Evolutionary conservation across 1,139 yeast genomes (phyloP), one percentile per base, ranked within the genome.

Genomic region (Protomyces inundatus): DNA sequence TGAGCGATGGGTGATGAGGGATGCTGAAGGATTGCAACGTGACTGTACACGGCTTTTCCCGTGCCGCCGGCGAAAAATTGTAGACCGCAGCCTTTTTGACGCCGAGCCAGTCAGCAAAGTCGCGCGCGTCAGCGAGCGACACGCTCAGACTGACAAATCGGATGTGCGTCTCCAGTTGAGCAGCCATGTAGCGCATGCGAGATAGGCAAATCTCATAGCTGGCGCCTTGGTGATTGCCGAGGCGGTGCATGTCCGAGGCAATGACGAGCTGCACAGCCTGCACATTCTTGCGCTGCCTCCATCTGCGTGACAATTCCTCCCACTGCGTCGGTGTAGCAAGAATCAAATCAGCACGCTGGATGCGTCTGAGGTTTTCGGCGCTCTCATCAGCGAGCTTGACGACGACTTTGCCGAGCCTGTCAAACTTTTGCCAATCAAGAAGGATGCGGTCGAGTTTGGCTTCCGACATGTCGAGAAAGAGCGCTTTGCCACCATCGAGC

Each of bases 61-160:
- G 78, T 48, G 84, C 85, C 53, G 78, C 76, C 0, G 95, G 86
- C 32, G 84, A 80, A 72, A 87, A 90, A 70, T 90, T 91, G 76
- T 80, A 89, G 3, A 85, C 79, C 55, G 83, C 79, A 48, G 76
- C 79, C 64, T 78, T 79, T 40, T 82, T 77, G 39, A 88, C 85
- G 1, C 95, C 96, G 42, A 93, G 75, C 97, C 98, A 95, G 66
- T 86, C 89, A 0, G 89, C 95, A 67, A 91, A 74, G 68, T 89
- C 97, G 64, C 83, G 80, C 3, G 87, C 89, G 71, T 87, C 87
- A 0, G 95, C 83, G 45, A 91, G 73, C 0, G 96, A 84, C 1
- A 84, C 79, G 0, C 89, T 80, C 14, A 93, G 75, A 0, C 83
- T 91, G 32, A 93, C 81, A 37, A 90, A 75, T 67, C 98, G 77